Percentiles rank a stretch among this genome's conserved stretches.
These are phyloP conservation scores for Iris macrosiphon DNA, from an alignment of 106 monocot species.

Conservation along the genomic window DNA sequence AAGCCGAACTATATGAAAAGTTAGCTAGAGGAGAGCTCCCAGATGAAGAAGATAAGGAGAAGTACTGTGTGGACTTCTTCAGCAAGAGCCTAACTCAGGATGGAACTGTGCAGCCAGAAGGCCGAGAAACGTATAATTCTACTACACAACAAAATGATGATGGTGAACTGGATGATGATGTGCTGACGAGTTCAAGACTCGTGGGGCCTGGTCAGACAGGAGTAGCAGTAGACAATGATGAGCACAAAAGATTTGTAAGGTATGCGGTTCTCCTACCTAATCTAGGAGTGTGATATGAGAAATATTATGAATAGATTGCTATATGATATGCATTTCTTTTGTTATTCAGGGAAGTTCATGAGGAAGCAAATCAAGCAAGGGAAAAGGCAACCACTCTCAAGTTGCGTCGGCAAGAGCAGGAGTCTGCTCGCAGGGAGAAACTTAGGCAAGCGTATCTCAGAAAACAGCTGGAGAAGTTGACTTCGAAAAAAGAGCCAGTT, in stretches of 20 bases:
- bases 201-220: slow-evolving; percentile 45
- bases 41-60: slow-evolving; percentile 89
- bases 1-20: slow-evolving; percentile 90
- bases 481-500: slow-evolving; percentile 31
- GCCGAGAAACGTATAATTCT: not conserved
- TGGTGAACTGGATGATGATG: slow-evolving; percentile 18
- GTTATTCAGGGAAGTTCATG: slow-evolving; percentile 77
- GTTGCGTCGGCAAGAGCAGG: slow-evolving; percentile 70
- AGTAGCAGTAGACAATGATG: slow-evolving; percentile 45
- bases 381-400: slow-evolving; percentile 54
- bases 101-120: slow-evolving; percentile 24
- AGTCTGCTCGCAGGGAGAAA: slow-evolving; percentile 68
- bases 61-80: slow-evolving; percentile 96
- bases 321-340: not conserved
- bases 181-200: slow-evolving; percentile 18
- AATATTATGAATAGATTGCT: too few relatives aligned
- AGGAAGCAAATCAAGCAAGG: slow-evolving; percentile 81
- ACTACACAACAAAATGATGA: slow-evolving; percentile 24
- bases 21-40: slow-evolving; percentile 78
- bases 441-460: slow-evolving; percentile 82
- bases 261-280: slow-evolving; percentile 14
- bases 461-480: slow-evolving; percentile 72
- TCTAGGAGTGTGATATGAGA: too few relatives aligned
- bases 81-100: slow-evolving; percentile 43
- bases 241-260: slow-evolving; percentile 89